A percentile compares a stretch with the other conserved stretches of the same genome.
These are phyloP conservation scores for Xylariaceae sp. DNA, from an alignment of 2,329 filamentous ascomycete species.

Conservation along the genomic window DNA sequence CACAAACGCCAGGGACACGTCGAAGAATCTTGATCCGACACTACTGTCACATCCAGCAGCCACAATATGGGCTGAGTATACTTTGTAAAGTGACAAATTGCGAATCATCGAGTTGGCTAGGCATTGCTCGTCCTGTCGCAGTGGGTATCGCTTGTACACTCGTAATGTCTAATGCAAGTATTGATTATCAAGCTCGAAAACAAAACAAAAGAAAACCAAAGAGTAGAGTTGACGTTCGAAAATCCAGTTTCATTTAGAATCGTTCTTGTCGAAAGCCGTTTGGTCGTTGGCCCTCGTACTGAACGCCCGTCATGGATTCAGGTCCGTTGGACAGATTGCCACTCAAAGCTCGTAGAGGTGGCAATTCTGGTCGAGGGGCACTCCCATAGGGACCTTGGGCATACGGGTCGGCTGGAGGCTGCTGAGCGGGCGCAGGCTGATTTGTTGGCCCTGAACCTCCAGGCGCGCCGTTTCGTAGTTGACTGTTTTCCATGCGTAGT, in stretches of 20 bases:
- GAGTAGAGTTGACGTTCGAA: conserved; percentile 10
- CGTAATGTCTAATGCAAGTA: conserved; percentile 16
- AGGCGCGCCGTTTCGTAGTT: conserved; percentile 47
- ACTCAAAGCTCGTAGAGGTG: conserved; percentile 61
- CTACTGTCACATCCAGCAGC: conserved; percentile 20
- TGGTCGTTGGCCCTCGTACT: conserved; percentile 59
- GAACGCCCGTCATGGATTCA: conserved; percentile 70
- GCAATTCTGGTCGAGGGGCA: conserved; percentile 55
- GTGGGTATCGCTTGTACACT: conserved; percentile 25
- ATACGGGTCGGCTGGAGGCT: conserved; percentile 40
- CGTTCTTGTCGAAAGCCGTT: conserved; percentile 54
- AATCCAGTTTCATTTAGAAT: conserved; percentile 29
- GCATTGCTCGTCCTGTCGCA: conserved; percentile 5
- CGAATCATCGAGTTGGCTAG: background rate
- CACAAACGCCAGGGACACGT: conserved; percentile 20
- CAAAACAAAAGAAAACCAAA: conserved; percentile 25
- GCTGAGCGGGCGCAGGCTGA: conserved; percentile 37
- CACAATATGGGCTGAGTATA: conserved; percentile 3
- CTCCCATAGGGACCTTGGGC: conserved; percentile 38
- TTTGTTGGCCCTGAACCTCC: conserved; percentile 31
- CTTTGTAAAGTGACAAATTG: conserved; percentile 2
- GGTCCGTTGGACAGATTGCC: conserved; percentile 51
- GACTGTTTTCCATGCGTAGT: conserved; percentile 55
- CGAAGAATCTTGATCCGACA: conserved; percentile 18
- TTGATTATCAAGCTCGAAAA: conserved; percentile 22